Evolutionary conservation across 768 basidiomycete genomes (phyloP), one percentile per base, ranked within the genome.

Genomic region (Lyophyllum atratum): DNA sequence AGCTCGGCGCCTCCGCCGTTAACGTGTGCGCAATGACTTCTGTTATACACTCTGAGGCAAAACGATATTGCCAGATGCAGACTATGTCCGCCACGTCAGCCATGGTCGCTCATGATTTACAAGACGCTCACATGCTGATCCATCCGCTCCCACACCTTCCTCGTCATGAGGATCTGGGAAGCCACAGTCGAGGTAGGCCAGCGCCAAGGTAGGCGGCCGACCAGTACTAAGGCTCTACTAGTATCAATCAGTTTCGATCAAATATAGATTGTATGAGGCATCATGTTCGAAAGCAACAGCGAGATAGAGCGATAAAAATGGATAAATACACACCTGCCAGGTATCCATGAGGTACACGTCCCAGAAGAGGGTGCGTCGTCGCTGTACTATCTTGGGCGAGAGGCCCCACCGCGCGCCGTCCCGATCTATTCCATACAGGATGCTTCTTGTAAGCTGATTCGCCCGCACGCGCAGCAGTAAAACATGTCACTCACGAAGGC

Each of bases 301-400:
- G n/a, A n/a, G 12, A 28, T 21, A 24, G 19, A 21, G n/a, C 33
- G 19, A 14, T 19, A 40, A 34, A 44, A 54, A 34, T 15, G 34
- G 56, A 3, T 21, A 17, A 15, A 17, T 28, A 24, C 29, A 31
- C 59, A 88, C 88, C 72, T 82, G 76, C 85, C 86, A 91, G 3
- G 80, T 74, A 61, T 92, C 90, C 0, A 85, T 83, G 19, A 86
- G 76, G 59, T 89, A 91, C 7, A 90, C 74, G 65, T 91, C 87
- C 90, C 90, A 92, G 71, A 92, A 91, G 9, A 90, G 72, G 28
- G 85, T 73, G 3, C 89, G 80, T 11, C 90, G 79, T 22, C 88
- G 74, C 59, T 87, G 80, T 0, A 90, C 84, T 61, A 84, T 80
- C 66, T 83, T 83, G 1, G 80, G 72, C 6, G 82, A 75, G n/a